Conservation (phyloP, 2,329 filamentous ascomycete species). For the Nemania sp. region DNA sequence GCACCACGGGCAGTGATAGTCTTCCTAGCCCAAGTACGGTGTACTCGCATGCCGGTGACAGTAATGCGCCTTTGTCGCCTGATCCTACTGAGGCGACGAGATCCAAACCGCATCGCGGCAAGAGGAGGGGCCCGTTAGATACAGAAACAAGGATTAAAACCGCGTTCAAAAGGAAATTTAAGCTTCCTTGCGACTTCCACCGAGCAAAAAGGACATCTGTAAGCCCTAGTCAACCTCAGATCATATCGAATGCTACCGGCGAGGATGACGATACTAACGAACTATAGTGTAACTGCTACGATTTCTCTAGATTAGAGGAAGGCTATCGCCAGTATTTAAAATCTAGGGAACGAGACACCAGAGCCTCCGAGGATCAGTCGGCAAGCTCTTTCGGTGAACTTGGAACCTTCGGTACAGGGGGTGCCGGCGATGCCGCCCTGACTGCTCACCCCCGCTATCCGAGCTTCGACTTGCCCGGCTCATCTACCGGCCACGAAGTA, state of each 20-base stretch:
- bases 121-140: conserved; percentile 46
- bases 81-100: conserved; percentile 32
- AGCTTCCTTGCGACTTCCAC: conserved; percentile 46
- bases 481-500: conserved; percentile 29
- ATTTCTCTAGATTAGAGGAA: conserved; percentile 48
- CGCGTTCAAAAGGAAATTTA: conserved; percentile 49
- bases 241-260: background rate
- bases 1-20: conserved; percentile 40
- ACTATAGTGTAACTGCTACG: conserved; percentile 49
- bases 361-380: conserved; percentile 23
- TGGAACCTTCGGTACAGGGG: conserved; percentile 46
- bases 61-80: conserved; percentile 31
- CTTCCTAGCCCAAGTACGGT: conserved; percentile 40
- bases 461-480: conserved; percentile 38
- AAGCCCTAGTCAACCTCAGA: conserved; percentile 27
- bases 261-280: conserved; percentile 33
- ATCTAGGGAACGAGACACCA: conserved; percentile 17
- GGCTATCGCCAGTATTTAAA: conserved; percentile 36
- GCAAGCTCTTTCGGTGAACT: conserved; percentile 37
- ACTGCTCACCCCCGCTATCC: conserved; percentile 33
- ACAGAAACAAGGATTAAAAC: conserved; percentile 45
- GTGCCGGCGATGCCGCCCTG: conserved; percentile 40
- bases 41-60: conserved; percentile 43
- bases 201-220: conserved; percentile 47
- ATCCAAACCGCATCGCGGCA: conserved; percentile 45